phyloP scores from a whole-genome alignment of 2,329 filamentous ascomycete species.

The Dryadomyces quercivorus region DNA sequence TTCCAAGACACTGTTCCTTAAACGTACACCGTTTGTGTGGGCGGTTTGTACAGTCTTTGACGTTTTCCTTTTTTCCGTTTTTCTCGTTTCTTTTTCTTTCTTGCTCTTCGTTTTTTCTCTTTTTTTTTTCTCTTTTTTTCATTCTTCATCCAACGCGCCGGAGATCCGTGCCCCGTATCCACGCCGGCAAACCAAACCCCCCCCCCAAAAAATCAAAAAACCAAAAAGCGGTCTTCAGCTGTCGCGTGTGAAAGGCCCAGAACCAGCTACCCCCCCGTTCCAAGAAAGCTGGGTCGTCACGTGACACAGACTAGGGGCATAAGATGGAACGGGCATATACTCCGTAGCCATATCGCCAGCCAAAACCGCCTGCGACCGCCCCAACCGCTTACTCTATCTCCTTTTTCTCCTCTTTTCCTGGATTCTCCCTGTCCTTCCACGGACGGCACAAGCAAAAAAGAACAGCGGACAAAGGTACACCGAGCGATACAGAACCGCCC shows the following conservation, averaged over 20 bases:
- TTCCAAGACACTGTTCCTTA: too few species aligned
- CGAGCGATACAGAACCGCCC: background rate
- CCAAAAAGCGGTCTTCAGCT: too few species aligned
- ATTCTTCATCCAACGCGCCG: background rate
- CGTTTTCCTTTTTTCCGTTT: background rate
- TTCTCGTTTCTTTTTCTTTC: background rate
- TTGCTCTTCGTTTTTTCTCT: background rate
- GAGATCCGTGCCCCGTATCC: too few species aligned
- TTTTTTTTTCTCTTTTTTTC: background rate
- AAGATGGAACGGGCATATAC: background rate
- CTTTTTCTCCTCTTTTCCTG: background rate
- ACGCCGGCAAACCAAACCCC: too few species aligned
- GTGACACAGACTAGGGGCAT: background rate
- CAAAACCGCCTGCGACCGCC: background rate
- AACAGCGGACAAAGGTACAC: background rate
- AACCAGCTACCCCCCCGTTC: too few species aligned
- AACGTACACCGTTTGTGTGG: too few species aligned
- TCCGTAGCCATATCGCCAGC: background rate
- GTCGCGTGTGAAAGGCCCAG: too few species aligned
- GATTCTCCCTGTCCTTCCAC: background rate
- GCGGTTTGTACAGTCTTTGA: background rate
- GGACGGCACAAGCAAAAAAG: background rate
- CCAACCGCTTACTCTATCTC: conserved; percentile 1
- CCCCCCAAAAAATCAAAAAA: too few species aligned
- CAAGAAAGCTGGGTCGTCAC: background rate